Evolutionary conservation across 2,329 filamentous ascomycete genomes (phyloP).

Genomic region (Trichoderma koningii): DNA sequence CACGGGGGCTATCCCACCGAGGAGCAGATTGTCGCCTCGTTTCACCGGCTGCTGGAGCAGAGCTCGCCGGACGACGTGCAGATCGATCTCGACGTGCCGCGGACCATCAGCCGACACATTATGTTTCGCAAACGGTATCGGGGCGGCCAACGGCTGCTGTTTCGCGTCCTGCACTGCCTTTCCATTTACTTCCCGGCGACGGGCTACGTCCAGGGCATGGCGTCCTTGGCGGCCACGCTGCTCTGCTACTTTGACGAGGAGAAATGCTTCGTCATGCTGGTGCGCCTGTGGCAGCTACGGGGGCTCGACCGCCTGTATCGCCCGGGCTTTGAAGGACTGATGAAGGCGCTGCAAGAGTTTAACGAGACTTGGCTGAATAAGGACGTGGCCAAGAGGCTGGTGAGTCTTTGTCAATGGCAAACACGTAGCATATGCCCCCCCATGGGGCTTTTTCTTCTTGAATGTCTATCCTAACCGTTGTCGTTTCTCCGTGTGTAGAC

Average conservation of each 20-base stretch:
- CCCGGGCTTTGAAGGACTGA: conserved; percentile 80
- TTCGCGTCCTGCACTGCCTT: conserved; percentile 88
- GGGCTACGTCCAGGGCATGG: conserved; percentile 98
- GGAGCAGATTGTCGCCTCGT: conserved; percentile 69
- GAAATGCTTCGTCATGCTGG: conserved; percentile 90
- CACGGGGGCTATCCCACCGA: conserved; percentile 63
- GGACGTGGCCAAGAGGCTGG: conserved; percentile 78
- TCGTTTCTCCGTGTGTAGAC: conserved; percentile 49
- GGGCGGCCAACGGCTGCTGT: conserved; percentile 87
- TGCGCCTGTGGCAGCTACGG: conserved; percentile 87
- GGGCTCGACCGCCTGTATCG: conserved; percentile 84
- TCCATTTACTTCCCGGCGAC: conserved; percentile 88
- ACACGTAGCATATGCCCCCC: not conserved
- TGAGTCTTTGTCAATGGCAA: conserved; percentile 50
- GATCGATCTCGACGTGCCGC: conserved; percentile 94
- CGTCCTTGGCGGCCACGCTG: conserved; percentile 84
- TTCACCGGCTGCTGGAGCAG: conserved; percentile 70
- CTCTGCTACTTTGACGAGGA: conserved; percentile 98
- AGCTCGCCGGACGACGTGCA: conserved; percentile 90
- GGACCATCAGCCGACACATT: conserved; percentile 92
- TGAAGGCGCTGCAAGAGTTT: conserved; percentile 83
- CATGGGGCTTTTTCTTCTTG: not conserved
- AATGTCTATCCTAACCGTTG: not conserved
- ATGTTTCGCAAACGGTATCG: conserved; percentile 94
- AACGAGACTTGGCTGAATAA: conserved; percentile 81